A percentile compares a stretch with the other conserved stretches of the same genome.
phyloP scores from a whole-genome alignment of 1,139 yeast genomes.

The Hemisphaericaspora lyxosophila region DNA sequence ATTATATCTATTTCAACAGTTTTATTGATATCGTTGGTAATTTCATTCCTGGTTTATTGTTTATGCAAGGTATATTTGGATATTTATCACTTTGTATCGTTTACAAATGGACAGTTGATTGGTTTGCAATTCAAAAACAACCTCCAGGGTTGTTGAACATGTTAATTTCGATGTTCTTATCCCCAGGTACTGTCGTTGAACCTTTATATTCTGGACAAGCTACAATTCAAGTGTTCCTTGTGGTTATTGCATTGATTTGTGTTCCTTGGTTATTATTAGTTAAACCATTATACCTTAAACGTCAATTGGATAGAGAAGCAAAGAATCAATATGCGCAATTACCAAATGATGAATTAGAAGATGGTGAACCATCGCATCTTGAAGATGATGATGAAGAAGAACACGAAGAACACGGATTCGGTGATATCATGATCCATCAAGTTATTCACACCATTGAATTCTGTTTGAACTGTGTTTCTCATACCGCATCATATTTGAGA shows the following conservation, averaged over 20 bases:
- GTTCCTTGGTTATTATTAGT: conserved; percentile 73
- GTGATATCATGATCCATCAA: conserved; percentile 77
- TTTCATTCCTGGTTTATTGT: conserved; percentile 74
- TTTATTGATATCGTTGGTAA: conserved; percentile 70
- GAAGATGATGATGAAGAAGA: conserved; percentile 51
- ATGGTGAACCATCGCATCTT: conserved; percentile 11
- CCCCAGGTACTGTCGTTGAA: conserved; percentile 74
- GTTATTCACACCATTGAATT: conserved; percentile 79
- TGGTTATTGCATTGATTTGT: conserved; percentile 64
- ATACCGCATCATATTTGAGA: conserved; percentile 75
- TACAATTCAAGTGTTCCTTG: conserved; percentile 55
- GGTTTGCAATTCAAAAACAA: conserved; percentile 66
- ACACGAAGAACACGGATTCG: conserved; percentile 60
- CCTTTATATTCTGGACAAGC: conserved; percentile 66
- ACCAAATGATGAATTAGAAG: conserved; percentile 20
- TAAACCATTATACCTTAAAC: conserved; percentile 58
- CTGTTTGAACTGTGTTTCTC: conserved; percentile 76
- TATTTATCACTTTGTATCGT: conserved; percentile 69
- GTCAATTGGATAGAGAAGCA: conserved; percentile 44
- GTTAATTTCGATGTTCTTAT: conserved; percentile 77
- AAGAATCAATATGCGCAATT: conserved; percentile 28
- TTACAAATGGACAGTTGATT: conserved; percentile 77
- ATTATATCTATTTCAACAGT: conserved; percentile 58
- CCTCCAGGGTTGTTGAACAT: conserved; percentile 82
- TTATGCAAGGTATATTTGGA: conserved; percentile 84